Conservation (phyloP, 768 basidiomycete species). For the Tephrocybe sp. region DNA sequence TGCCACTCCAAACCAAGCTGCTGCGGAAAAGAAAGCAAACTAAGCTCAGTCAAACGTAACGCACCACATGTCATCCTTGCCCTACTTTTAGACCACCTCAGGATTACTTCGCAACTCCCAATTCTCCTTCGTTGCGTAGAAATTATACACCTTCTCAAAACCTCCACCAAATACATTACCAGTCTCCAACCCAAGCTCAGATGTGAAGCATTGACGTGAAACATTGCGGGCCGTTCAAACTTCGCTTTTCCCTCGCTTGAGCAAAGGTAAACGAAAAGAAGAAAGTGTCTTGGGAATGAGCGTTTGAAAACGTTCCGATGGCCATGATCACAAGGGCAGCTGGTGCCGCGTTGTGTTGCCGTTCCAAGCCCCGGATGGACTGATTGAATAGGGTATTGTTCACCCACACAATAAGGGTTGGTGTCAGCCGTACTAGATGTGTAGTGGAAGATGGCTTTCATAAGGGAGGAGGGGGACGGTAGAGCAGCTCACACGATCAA, state of each 20-base stretch:
- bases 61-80: neutral
- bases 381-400: neutral
- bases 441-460: too few relatives aligned
- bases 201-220: neutral
- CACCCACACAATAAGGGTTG: neutral
- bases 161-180: neutral
- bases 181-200: neutral
- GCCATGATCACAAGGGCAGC: slow-evolving; percentile 1
- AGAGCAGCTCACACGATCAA: neutral
- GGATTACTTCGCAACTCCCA: too few relatives aligned
- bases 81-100: neutral
- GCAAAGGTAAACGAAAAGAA: neutral
- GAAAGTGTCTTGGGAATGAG: slow-evolving; percentile 3
- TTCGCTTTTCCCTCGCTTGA: neutral
- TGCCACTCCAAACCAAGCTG: neutral
- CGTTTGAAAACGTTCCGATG: neutral
- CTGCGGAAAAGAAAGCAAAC: slow-evolving; percentile 14
- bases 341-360: too few relatives aligned
- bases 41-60: neutral
- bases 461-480: neutral
- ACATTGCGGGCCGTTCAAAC: neutral
- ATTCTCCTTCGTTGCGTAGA: too few relatives aligned
- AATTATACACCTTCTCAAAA: too few relatives aligned
- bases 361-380: too few relatives aligned
- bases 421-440: too few relatives aligned